Evolutionary conservation across 208 protist genomes (phyloP).

Genomic region (Leishmania gerbilli): DNA sequence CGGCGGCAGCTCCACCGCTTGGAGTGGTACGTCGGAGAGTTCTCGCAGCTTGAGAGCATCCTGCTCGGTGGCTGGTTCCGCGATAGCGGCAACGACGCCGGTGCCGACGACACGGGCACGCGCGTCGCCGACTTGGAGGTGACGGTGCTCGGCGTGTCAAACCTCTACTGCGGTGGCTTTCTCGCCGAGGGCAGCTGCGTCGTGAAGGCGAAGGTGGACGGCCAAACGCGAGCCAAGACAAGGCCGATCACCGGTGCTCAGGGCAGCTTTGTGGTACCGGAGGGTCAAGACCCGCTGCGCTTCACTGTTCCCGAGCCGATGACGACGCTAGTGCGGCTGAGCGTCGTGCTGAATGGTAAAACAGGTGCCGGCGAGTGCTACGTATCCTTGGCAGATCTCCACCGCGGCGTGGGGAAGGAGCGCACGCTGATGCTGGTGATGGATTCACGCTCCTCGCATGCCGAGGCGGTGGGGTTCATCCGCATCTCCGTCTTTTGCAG

Average conservation of each 20-base stretch:
- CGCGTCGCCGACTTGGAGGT: constrained; percentile 40
- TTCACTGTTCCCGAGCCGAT: constrained; percentile 52
- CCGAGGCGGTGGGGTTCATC: constrained; percentile 63
- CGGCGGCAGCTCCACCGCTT: constrained; percentile 73
- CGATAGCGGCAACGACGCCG: constrained; percentile 8
- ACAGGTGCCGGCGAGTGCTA: constrained; percentile 60
- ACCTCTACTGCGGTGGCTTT: constrained; percentile 54
- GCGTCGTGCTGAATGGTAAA: constrained; percentile 50
- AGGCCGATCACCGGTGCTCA: constrained; percentile 32
- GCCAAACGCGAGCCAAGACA: constrained; percentile 43
- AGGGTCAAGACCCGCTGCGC: constrained; percentile 33
- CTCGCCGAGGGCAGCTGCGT: constrained; percentile 47
- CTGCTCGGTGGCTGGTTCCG: constrained; percentile 39
- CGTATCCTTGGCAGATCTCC: constrained; percentile 56
- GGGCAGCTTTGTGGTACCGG: constrained; percentile 48
- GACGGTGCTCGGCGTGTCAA: constrained; percentile 41
- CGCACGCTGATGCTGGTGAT: constrained; percentile 73
- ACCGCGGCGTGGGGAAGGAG: constrained; percentile 49
- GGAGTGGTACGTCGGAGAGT: constrained; percentile 81
- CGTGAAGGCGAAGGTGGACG: constrained; percentile 57
- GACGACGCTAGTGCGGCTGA: constrained; percentile 49
- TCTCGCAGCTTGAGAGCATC: constrained; percentile 47
- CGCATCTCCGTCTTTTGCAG: constrained; percentile 53
- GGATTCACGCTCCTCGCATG: constrained; percentile 34
- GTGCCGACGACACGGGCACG: constrained; percentile 8